These are phyloP conservation scores for Triangularia verruculosa DNA, from an alignment of 2,329 filamentous ascomycete species.

Conservation along the genomic window DNA sequence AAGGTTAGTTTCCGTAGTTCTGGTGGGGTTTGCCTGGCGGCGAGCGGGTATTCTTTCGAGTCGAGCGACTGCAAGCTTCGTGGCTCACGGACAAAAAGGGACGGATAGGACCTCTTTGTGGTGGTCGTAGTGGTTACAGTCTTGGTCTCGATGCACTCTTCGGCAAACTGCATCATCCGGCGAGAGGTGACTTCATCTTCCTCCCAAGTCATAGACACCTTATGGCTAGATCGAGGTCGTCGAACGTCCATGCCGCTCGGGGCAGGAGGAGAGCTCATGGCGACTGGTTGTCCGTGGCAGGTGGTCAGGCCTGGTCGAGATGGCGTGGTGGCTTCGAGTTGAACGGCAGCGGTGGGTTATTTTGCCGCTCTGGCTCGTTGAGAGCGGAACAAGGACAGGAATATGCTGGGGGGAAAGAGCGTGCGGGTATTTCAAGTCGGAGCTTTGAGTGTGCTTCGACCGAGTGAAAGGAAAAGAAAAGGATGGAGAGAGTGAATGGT, in stretches of 20 bases:
- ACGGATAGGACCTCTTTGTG: constrained; percentile 79
- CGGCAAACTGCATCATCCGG: constrained; percentile 48
- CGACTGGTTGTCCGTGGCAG: background rate
- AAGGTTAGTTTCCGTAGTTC: constrained; percentile 76
- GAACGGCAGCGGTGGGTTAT: background rate
- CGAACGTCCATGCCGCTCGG: constrained; percentile 32
- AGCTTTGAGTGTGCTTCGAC: background rate
- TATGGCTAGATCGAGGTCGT: constrained; percentile 35
- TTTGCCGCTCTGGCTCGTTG: background rate
- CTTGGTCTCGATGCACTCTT: constrained; percentile 66
- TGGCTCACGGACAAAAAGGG: constrained; percentile 74
- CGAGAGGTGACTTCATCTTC: constrained; percentile 30
- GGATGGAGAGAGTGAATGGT: too few species aligned
- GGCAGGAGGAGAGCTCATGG: constrained; percentile 6
- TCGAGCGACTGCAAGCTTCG: constrained; percentile 71
- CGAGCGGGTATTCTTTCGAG: constrained; percentile 85
- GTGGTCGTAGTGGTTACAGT: constrained; percentile 89
- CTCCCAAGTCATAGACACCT: constrained; percentile 36
- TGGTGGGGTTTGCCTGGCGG: constrained; percentile 75
- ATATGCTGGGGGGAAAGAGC: background rate
- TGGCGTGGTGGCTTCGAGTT: background rate
- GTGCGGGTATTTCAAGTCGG: background rate
- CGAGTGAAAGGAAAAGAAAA: background rate
- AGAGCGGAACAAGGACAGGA: background rate
- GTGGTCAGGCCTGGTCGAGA: background rate